Evolutionary conservation across 768 basidiomycete species (phyloP).

Genomic region (Phlegmacium glaucopus): DNA sequence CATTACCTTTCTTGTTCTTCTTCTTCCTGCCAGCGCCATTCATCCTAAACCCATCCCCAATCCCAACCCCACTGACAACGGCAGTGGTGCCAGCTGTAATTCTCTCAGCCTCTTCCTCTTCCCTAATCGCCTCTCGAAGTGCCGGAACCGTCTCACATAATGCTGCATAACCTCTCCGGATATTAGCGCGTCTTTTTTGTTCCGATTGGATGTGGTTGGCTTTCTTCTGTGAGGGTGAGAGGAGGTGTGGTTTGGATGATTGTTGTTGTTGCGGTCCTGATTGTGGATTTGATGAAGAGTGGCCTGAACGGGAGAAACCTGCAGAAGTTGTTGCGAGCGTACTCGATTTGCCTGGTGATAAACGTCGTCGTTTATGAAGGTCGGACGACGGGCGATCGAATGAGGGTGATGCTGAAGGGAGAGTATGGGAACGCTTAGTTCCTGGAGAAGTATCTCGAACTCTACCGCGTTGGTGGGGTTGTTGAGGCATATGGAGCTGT

Average conservation of each 20-base stretch:
- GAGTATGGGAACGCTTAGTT: constrained; percentile 12
- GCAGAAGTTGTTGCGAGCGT: no score
- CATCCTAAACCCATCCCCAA: constrained; percentile 12
- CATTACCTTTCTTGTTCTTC: constrained; percentile 47
- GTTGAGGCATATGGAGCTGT: constrained; percentile 16
- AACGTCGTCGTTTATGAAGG: no score
- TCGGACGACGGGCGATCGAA: no score
- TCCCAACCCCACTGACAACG: constrained; percentile 1
- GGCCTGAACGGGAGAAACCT: not conserved
- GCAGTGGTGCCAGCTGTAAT: constrained; percentile 7
- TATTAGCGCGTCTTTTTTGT: constrained; percentile 91
- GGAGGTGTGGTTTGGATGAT: constrained; percentile 43
- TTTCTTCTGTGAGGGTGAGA: constrained; percentile 85
- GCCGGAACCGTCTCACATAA: constrained; percentile 83
- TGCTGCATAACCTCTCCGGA: constrained; percentile 84
- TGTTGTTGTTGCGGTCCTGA: constrained; percentile 5
- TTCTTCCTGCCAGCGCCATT: constrained; percentile 20
- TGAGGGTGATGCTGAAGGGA: constrained; percentile 16
- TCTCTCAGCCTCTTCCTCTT: constrained; percentile 59
- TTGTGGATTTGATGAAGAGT: constrained; percentile 1
- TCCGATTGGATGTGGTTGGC: constrained; percentile 93
- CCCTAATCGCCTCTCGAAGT: constrained; percentile 73
- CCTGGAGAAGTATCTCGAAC: constrained; percentile 5
- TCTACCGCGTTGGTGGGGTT: constrained; percentile 2
- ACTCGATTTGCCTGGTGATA: no score